Base-by-base conservation (phyloP, 805 yeast genomes). In the Tetrapisispora phaffii region DNA sequence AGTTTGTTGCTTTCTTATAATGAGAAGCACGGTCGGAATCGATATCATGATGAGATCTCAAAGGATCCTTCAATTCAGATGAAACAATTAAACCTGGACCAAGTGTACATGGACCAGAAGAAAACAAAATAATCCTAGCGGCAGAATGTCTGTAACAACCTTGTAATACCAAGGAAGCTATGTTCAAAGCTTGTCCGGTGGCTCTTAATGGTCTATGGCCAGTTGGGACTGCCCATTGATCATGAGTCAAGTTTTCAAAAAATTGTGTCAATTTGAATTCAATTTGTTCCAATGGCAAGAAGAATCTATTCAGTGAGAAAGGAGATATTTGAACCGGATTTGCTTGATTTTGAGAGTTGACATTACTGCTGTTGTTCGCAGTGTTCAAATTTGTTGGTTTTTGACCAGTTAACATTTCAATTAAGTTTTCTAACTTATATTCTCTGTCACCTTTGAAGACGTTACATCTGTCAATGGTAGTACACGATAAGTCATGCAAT, bases 11-110 rank as follows among this genome's bases (percentile, higher is more conserved):
- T 63, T 85, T 85, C 59, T 85, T 82, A 69, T 80, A 85, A 63
- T 88, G 95, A 59, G 82, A 82, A 45, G 96, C 95, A 41, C 75
- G 67, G 57, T 90, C 97, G 53, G 88, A 81, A 64, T 93, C 97
- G 53, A 93, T 85, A 63, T 93, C 98, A 59, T 85, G 86, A 68
- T 93, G 99, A 8, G 98, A 93, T 72, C 99, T 80, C 56, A 93
- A 84, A 41, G 98, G 96, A 67, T 93, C 98, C 62, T 85, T 85
- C 63, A 93, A 75, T 64, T 88, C 93, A 21, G 82, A 79, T 38
- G 90, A 86, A 24, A 93, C 99, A 53, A 93, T 87, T 62, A 85
- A 71, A 56, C 99, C 99, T 12, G 99, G 97, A 39, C 83, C 84
- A 60, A 84, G 80, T 39, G 98, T 93, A 63, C 96, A 82, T 41